phyloP scores from a whole-genome alignment of 306 rosid genomes.

The Psophocarpus tetragonolobus region DNA sequence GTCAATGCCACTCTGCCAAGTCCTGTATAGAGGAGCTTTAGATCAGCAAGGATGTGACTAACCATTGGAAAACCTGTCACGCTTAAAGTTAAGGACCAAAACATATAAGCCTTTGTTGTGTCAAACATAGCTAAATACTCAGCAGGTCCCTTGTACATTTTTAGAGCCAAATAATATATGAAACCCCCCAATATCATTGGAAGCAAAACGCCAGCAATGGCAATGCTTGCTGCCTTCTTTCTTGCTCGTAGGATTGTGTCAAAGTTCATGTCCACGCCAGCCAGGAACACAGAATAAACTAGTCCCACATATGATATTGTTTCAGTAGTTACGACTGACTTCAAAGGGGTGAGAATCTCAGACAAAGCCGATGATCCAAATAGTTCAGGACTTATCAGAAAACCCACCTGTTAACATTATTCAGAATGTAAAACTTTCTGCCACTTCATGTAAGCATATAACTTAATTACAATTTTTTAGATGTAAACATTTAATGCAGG shows the following conservation, averaged over 20 bases:
- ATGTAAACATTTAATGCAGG: neutral
- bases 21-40: conserved; percentile 47
- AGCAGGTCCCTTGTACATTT: neutral
- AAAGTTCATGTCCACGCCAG: conserved; percentile 49
- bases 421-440: neutral
- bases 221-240: conserved; percentile 39
- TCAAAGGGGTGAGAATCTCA: neutral
- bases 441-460: neutral
- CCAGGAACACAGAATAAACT: conserved; percentile 36
- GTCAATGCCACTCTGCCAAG: conserved; percentile 42
- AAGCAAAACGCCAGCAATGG: conserved; percentile 27
- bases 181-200: conserved; percentile 41
- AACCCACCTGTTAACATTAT: conserved; percentile 35
- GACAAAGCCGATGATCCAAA: neutral
- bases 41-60: conserved; percentile 42
- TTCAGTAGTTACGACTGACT: neutral
- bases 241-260: conserved; percentile 27
- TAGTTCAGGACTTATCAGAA: conserved; percentile 18
- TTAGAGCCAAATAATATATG: conserved; percentile 17
- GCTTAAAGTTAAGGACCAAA: conserved; percentile 36
- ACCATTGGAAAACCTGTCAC: conserved; percentile 50
- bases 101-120: neutral
- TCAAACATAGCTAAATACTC: neutral
- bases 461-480: neutral
- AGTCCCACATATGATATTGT: conserved; percentile 42